These are phyloP conservation scores for Teratosphaeria nubilosa DNA, from an alignment of 2,329 filamentous ascomycete species.

Conservation along the genomic window DNA sequence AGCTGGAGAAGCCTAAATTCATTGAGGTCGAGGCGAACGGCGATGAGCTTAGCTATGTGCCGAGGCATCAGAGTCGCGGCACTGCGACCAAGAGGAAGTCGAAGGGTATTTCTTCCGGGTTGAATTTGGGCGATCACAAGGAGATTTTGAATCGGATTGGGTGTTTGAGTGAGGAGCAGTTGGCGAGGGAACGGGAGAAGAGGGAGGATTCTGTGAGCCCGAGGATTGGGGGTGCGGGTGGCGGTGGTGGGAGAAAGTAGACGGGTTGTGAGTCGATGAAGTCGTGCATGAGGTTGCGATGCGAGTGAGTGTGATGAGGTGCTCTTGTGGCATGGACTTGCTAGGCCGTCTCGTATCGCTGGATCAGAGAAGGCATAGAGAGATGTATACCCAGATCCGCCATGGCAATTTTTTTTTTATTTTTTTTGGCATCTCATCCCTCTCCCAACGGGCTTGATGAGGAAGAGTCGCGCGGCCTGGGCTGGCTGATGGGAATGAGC, in stretches of 20 bases:
- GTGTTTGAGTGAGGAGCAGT: slow-evolving; percentile 39
- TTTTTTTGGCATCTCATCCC: no score
- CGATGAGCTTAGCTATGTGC: slow-evolving; percentile 45
- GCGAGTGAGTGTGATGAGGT: not conserved
- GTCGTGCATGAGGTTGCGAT: not conserved
- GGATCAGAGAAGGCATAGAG: not conserved
- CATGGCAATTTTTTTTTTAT: no score
- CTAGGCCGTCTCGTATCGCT: not conserved
- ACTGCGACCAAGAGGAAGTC: slow-evolving; percentile 37
- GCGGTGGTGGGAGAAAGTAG: not conserved
- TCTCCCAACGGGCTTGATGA: no score
- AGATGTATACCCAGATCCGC: not conserved
- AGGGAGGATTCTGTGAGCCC: slow-evolving; percentile 11
- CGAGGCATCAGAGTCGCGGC: slow-evolving; percentile 15
- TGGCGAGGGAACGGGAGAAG: slow-evolving; percentile 23
- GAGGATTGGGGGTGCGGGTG: not conserved
- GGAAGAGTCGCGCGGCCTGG: no score
- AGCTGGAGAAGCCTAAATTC: slow-evolving; percentile 19
- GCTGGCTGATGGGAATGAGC: no score
- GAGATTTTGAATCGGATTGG: slow-evolving; percentile 73
- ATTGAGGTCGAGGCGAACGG: slow-evolving; percentile 65
- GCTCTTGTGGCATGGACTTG: not conserved
- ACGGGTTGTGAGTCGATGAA: not conserved
- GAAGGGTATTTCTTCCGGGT: slow-evolving; percentile 41
- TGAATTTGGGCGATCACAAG: slow-evolving; percentile 60